Percentiles rank a stretch among this genome's conserved stretches.
Evolutionary conservation across 768 basidiomycete genomes (phyloP).

Genomic region (Collybiopsis confluens): DNA sequence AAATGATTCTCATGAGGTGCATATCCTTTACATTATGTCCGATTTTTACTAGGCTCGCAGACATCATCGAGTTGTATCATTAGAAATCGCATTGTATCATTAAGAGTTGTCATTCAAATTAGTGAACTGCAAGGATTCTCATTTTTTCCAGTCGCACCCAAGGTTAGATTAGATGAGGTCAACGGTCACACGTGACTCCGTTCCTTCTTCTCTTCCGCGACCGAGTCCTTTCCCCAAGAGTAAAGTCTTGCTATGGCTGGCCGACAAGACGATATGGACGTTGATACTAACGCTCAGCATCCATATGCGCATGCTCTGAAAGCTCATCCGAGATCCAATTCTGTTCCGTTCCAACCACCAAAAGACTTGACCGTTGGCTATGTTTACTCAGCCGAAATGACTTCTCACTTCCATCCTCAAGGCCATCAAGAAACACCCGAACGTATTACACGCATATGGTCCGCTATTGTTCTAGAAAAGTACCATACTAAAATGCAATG

Average conservation of each 20-base stretch:
- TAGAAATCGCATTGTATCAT: not conserved
- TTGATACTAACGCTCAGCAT: not conserved
- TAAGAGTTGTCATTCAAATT: no score
- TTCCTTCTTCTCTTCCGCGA: no score
- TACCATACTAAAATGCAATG: conserved; percentile 64
- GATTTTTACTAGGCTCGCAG: not conserved
- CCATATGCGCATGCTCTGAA: not conserved
- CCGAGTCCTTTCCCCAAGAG: no score
- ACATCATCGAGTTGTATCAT: not conserved
- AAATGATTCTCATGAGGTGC: no score
- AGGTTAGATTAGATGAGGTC: no score
- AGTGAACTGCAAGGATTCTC: no score
- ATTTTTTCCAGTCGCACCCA: no score
- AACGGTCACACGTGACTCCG: no score
- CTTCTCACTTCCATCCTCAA: conserved; percentile 66
- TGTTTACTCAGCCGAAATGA: conserved; percentile 86
- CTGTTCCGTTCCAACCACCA: conserved; percentile 19
- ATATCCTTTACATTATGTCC: no score
- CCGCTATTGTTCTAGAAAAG: conserved; percentile 53
- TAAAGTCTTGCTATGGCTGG: not conserved
- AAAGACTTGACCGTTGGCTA: conserved; percentile 59
- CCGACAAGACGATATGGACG: conserved; percentile 1
- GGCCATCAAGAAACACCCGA: conserved; percentile 73
- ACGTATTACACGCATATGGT: conserved; percentile 76
- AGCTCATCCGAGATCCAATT: conserved; percentile 42